Evolutionary conservation across 139 green algal species (phyloP), one percentile per base, ranked within the genome.

Genomic region (Volvox africanus): DNA sequence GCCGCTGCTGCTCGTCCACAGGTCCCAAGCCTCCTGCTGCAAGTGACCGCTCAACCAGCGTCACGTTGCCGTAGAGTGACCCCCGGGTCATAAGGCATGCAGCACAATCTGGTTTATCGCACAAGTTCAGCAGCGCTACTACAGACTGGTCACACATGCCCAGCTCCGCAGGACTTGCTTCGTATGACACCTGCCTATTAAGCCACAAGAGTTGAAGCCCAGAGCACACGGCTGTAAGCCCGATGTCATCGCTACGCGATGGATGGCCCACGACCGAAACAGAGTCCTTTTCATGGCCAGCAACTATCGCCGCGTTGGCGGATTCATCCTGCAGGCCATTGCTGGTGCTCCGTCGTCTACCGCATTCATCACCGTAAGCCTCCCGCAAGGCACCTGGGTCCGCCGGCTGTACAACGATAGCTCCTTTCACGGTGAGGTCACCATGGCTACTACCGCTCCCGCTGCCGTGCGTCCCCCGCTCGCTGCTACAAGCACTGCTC

Each of bases 141-240:
- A 90, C 86, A 3, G 67, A 82, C 86, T 90, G 86, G 86, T 90
- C 86, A 21, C 86, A 90, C 86, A 90, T 90, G 17, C 86, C 86
- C 50, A 90, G n/a, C 50, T 83, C 50, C 11, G 73, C 86, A 5
- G 86, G 86, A 32, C 71, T 84, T 5, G 86, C 86, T 32, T 76
- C 73, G 50, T 35, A 33, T 0, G 86, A 76, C 44, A 90, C 86
- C 26, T 33, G 71, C 14, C 86, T 73, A 76, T 90, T 90, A 1
- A 90, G 50, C 86, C 86, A 90, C 50, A 90, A 55, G 30, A 90
- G 50, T n/a, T 83, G 86, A 32, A 83, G 73, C 3, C 28, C 61
- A 32, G 78, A 33, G 36, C 36, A 68, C 36, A 17, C 78, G 11
- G 37, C 24, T 16, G 28, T 19, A 19, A 22, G 32, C 73, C 73